Conservation (phyloP, 2,329 filamentous ascomycete species). For the Aureobasidium namibiae region DNA sequence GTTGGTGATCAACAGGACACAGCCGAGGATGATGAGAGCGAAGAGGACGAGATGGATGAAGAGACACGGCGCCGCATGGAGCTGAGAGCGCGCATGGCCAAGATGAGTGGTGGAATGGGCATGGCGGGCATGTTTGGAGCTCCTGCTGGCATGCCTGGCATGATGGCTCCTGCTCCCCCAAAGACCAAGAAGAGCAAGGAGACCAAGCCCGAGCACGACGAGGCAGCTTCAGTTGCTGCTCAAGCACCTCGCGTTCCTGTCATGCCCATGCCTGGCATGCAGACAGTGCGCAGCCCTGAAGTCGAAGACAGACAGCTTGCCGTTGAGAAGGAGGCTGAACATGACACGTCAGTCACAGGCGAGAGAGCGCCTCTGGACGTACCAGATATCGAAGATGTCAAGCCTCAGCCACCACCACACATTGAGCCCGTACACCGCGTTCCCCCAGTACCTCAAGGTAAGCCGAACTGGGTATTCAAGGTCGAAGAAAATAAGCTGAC, state of each 20-base stretch:
- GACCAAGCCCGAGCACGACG: slow-evolving; percentile 28
- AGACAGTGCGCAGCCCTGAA: slow-evolving; percentile 42
- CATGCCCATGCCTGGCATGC: slow-evolving; percentile 60
- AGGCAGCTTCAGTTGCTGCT: slow-evolving; percentile 22
- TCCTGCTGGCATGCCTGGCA: slow-evolving; percentile 54
- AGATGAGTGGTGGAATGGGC: slow-evolving; percentile 96
- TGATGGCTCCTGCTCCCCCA: slow-evolving; percentile 43
- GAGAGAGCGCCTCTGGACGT: slow-evolving; percentile 39
- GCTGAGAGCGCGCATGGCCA: slow-evolving; percentile 89
- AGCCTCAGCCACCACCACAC: slow-evolving; percentile 34
- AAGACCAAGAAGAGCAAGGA: slow-evolving; percentile 30
- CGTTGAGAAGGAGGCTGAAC: slow-evolving; percentile 45
- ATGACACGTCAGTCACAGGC: slow-evolving; percentile 33
- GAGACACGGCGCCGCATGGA: slow-evolving; percentile 81
- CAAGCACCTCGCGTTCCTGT: slow-evolving; percentile 39
- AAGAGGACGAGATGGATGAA: slow-evolving; percentile 79
- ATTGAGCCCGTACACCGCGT: slow-evolving; percentile 30
- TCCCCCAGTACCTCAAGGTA: slow-evolving; percentile 32
- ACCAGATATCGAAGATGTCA: slow-evolving; percentile 47
- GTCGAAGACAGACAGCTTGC: slow-evolving; percentile 33
- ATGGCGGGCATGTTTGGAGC: slow-evolving; percentile 90
- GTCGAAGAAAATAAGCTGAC: neutral
- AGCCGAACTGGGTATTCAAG: neutral
- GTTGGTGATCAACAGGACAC: slow-evolving; percentile 42
- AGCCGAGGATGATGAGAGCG: slow-evolving; percentile 56